phyloP scores from a whole-genome alignment of 352 stramenopile genomes.

The Aphanomyces euteiches region DNA sequence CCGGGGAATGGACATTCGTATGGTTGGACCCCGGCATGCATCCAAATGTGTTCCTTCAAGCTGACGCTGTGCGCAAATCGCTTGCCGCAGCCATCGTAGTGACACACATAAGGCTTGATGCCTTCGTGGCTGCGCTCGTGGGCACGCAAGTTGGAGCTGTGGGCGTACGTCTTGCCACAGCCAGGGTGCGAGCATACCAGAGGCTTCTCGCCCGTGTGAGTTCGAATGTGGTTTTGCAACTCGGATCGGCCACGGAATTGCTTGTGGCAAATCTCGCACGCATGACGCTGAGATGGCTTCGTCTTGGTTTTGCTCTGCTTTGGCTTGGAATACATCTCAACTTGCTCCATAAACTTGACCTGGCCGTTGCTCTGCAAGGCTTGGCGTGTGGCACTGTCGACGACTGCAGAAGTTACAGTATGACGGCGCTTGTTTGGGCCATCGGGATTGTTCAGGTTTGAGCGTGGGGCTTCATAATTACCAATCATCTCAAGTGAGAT shows the following conservation, averaged over 20 bases:
- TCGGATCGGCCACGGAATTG: slow-evolving; percentile 80
- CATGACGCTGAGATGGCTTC: slow-evolving; percentile 84
- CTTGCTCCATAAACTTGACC: slow-evolving; percentile 82
- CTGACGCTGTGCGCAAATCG: slow-evolving; percentile 88
- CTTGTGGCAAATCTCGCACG: slow-evolving; percentile 80
- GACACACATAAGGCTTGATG: slow-evolving; percentile 88
- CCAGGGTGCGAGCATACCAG: slow-evolving; percentile 82
- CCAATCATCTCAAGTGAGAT: slow-evolving; percentile 17
- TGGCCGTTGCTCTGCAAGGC: slow-evolving; percentile 37
- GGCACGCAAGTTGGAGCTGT: slow-evolving; percentile 88
- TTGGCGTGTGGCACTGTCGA: slow-evolving; percentile 28
- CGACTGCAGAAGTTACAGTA: slow-evolving; percentile 21
- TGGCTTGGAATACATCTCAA: slow-evolving; percentile 85
- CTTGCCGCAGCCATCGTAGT: slow-evolving; percentile 86
- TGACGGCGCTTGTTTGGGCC: slow-evolving; percentile 16
- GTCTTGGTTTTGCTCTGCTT: slow-evolving; percentile 83
- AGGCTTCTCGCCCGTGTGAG: slow-evolving; percentile 88
- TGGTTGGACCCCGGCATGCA: slow-evolving; percentile 86
- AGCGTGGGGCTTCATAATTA: slow-evolving; percentile 28
- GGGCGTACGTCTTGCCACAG: slow-evolving; percentile 86
- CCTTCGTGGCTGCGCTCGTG: slow-evolving; percentile 88
- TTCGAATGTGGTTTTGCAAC: slow-evolving; percentile 85
- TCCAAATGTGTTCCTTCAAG: slow-evolving; percentile 90
- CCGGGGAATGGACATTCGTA: slow-evolving; percentile 88
- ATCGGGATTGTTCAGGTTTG: neutral